A percentile compares a stretch with the other conserved stretches of the same genome.
phyloP scores from a whole-genome alignment of 1,284 basidiomycete genomes.

The Ustilago trichophora region DNA sequence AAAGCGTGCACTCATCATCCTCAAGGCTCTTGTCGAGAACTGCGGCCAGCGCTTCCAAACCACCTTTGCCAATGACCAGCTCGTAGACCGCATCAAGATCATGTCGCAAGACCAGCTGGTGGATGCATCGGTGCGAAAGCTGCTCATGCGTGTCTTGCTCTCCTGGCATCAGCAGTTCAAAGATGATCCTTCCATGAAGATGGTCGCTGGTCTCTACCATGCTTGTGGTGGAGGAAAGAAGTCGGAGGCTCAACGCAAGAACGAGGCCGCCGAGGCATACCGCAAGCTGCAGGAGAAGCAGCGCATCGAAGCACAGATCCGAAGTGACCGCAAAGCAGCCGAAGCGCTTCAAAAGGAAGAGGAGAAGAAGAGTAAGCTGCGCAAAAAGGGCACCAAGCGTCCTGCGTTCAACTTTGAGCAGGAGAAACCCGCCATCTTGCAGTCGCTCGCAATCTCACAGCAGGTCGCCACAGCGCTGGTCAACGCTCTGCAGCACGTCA shows the following conservation, averaged over 20 bases:
- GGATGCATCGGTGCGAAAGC: conserved; percentile 87
- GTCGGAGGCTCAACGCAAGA: conserved; percentile 68
- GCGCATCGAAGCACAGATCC: conserved; percentile 68
- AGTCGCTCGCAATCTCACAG: conserved; percentile 83
- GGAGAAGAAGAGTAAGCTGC: conserved; percentile 67
- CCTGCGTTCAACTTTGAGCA: conserved; percentile 85
- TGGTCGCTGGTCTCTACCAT: conserved; percentile 78
- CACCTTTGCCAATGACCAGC: conserved; percentile 83
- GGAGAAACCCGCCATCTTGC: conserved; percentile 89
- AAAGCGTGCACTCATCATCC: conserved; percentile 88
- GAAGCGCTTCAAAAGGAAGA: conserved; percentile 48
- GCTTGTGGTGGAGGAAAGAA: conserved; percentile 68
- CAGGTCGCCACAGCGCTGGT: conserved; percentile 87
- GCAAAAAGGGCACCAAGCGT: conserved; percentile 67
- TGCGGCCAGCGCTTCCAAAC: conserved; percentile 76
- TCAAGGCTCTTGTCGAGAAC: conserved; percentile 92
- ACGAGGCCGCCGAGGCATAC: conserved; percentile 69
- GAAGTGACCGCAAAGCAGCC: conserved; percentile 68
- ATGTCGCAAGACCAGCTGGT: conserved; percentile 68
- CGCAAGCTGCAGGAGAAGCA: conserved; percentile 68
- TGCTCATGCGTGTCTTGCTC: conserved; percentile 79
- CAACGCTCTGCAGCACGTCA: conserved; percentile 90
- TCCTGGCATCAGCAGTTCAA: conserved; percentile 87
- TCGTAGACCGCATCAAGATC: conserved; percentile 81
- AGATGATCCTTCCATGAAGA: conserved; percentile 80